Evolutionary conservation across 345 rosid species (phyloP).

Genomic region (Moricandia moricandioides): DNA sequence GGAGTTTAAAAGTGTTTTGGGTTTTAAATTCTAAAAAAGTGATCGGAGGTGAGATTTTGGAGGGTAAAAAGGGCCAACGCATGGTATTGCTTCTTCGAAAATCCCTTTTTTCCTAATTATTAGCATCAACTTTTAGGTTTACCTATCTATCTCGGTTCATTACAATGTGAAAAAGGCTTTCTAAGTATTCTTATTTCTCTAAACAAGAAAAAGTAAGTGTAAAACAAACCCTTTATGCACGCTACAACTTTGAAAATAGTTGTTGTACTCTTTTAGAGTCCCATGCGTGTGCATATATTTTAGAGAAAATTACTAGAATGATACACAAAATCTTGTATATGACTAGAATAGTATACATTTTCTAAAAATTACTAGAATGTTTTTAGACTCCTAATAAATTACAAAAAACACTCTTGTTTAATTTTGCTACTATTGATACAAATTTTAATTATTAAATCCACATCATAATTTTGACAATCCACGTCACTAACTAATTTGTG

Average conservation of each 20-base stretch:
- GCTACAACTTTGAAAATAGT: constrained; percentile 29
- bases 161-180: constrained; percentile 28
- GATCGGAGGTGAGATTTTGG: constrained; percentile 5
- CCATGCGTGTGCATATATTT: constrained; percentile 27
- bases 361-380: too few relatives aligned
- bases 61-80: constrained; percentile 24
- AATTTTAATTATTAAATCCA: too few relatives aligned
- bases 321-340: too few relatives aligned
- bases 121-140: constrained; percentile 28
- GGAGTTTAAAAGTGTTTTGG: not conserved
- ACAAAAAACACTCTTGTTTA: too few relatives aligned
- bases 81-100: constrained; percentile 35
- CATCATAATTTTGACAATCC: too few relatives aligned
- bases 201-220: constrained; percentile 9
- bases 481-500: too few relatives aligned
- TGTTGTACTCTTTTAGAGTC: not conserved
- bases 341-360: too few relatives aligned
- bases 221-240: constrained; percentile 26
- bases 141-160: constrained; percentile 20
- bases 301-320: too few relatives aligned
- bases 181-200: not conserved
- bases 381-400: too few relatives aligned
- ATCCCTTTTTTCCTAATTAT: constrained; percentile 33
- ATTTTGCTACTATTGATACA: too few relatives aligned
- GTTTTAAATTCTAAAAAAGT: constrained; percentile 1